Evolutionary conservation across 2,329 filamentous ascomycete genomes (phyloP).

Genomic region (Chrysoporthe cubensis): DNA sequence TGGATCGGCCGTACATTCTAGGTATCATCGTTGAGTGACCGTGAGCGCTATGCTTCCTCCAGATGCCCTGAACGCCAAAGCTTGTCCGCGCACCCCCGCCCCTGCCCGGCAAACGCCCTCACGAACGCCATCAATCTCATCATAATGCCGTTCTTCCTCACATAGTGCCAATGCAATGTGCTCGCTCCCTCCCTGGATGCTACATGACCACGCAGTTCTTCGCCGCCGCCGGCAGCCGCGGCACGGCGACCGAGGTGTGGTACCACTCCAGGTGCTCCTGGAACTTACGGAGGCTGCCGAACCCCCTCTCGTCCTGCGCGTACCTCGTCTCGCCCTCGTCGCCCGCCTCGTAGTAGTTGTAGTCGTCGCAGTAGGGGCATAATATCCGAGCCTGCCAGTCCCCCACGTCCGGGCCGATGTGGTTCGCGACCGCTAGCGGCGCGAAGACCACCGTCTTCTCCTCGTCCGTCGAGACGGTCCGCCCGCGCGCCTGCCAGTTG

Average conservation of each 20-base stretch:
- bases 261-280: conserved; percentile 62
- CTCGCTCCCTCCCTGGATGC: background rate
- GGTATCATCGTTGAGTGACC: background rate
- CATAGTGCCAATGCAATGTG: background rate
- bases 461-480: conserved; percentile 43
- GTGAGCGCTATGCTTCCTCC: conserved; percentile 7
- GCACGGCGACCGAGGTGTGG: conserved; percentile 49
- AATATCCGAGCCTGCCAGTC: conserved; percentile 57
- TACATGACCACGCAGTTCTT: conserved; percentile 54
- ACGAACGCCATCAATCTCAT: background rate
- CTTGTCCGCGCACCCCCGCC: conserved; percentile 31
- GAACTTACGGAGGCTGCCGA: conserved; percentile 53
- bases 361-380: conserved; percentile 62
- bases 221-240: conserved; percentile 40
- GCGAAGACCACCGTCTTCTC: conserved; percentile 60
- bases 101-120: background rate
- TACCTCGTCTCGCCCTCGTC: conserved; percentile 55
- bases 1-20: background rate
- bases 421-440: conserved; percentile 61
- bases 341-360: conserved; percentile 50
- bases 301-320: conserved; percentile 51
- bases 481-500: conserved; percentile 58
- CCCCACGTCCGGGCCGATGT: conserved; percentile 52
- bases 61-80: conserved; percentile 16
- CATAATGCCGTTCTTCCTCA: background rate